Conservation (phyloP, 2,329 filamentous ascomycete species). For the Epichloe gansuensis region DNA sequence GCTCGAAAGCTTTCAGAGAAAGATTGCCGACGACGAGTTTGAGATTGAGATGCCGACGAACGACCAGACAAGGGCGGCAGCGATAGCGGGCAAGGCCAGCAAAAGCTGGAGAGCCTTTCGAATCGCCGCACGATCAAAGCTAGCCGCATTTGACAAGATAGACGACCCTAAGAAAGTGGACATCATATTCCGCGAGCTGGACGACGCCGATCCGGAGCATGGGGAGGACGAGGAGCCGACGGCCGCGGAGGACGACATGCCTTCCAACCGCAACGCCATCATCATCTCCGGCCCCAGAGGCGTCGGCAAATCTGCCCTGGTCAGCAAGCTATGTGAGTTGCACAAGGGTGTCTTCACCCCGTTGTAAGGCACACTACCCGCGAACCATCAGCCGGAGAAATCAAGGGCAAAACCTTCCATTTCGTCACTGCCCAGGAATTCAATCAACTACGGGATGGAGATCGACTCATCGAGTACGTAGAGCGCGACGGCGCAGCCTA, state of each 20-base stretch:
- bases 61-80: conserved; percentile 41
- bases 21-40: conserved; percentile 69
- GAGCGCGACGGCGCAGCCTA: conserved; percentile 37
- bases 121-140: conserved; percentile 60
- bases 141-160: conserved; percentile 75
- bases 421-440: conserved; percentile 46
- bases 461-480: conserved; percentile 46
- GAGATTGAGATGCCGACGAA: conserved; percentile 72
- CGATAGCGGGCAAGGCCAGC: conserved; percentile 65
- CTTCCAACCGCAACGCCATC: conserved; percentile 41
- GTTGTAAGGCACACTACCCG: conserved; percentile 45
- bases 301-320: conserved; percentile 50
- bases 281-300: conserved; percentile 56
- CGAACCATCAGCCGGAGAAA: conserved; percentile 35
- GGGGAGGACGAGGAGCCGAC: conserved; percentile 19
- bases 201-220: conserved; percentile 25
- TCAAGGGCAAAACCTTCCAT: conserved; percentile 38
- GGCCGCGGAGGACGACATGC: conserved; percentile 25
- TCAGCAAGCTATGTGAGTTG: conserved; percentile 49
- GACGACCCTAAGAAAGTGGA: conserved; percentile 66
- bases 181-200: conserved; percentile 40
- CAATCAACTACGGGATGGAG: conserved; percentile 45
- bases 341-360: conserved; percentile 53
- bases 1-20: conserved; percentile 56
- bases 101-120: conserved; percentile 85